These are phyloP conservation scores for Uronychia setigera DNA, from an alignment of 73 alveolate genomes.

Conservation along the genomic window DNA sequence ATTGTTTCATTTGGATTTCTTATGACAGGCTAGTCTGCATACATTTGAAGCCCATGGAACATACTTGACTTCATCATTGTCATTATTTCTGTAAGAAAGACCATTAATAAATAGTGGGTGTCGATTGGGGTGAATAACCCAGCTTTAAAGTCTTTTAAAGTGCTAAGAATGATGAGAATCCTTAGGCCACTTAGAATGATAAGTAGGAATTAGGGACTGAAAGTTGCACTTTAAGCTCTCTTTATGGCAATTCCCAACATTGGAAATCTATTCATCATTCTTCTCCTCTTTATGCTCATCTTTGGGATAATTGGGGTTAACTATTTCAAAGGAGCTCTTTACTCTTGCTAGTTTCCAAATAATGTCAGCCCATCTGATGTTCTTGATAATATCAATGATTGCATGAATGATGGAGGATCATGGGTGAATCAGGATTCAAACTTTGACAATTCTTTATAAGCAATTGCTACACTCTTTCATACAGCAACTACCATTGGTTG, in stretches of 20 bases:
- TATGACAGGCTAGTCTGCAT: not conserved
- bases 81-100: conserved; percentile 18
- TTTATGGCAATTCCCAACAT: conserved; percentile 37
- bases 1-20: too few species aligned
- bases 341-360: not conserved
- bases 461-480: conserved; percentile 25
- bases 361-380: not conserved
- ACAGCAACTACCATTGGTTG: conserved; percentile 42
- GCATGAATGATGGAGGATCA: conserved; percentile 30
- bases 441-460: conserved; percentile 38
- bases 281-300: conserved; percentile 21
- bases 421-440: conserved; percentile 35
- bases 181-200: too few species aligned
- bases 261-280: conserved; percentile 34
- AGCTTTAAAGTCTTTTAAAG: too few species aligned
- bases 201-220: conserved; percentile 41
- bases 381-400: conserved; percentile 1
- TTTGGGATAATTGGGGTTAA: conserved; percentile 50
- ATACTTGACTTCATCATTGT: conserved; percentile 3
- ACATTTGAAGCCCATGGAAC: not conserved
- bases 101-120: too few species aligned
- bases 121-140: too few species aligned
- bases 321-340: conserved; percentile 29
- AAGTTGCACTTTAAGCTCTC: conserved; percentile 32
- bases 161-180: too few species aligned